Percentiles rank a stretch among this genome's conserved stretches.
Conservation (phyloP, 805 yeast genomes). For the Metschnikowia arizonensis region DNA sequence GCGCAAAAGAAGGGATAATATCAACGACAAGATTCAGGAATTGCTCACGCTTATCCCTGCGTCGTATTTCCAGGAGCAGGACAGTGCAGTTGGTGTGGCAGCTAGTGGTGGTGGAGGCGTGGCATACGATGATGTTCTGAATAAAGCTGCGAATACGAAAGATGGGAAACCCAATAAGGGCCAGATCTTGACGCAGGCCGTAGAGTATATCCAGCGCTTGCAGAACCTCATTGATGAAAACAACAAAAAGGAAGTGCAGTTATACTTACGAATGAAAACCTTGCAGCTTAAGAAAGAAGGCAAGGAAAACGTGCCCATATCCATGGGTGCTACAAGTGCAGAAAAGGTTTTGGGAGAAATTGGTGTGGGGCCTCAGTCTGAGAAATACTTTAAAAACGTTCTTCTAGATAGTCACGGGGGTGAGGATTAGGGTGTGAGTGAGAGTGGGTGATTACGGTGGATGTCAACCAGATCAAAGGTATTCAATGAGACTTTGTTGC, state of each 20-base stretch:
- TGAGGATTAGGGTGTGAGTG: too few relatives aligned
- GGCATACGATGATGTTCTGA: slow-evolving; percentile 8
- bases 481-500: neutral
- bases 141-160: slow-evolving; percentile 51
- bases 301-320: slow-evolving; percentile 37
- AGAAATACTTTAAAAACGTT: slow-evolving; percentile 23
- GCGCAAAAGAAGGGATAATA: slow-evolving; percentile 40
- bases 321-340: slow-evolving; percentile 64
- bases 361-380: slow-evolving; percentile 79
- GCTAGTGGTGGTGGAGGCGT: slow-evolving; percentile 2
- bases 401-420: slow-evolving; percentile 7
- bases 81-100: slow-evolving; percentile 24
- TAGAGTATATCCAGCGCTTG: slow-evolving; percentile 62
- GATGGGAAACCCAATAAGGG: slow-evolving; percentile 87
- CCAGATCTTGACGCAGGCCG: slow-evolving; percentile 70
- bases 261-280: slow-evolving; percentile 55
- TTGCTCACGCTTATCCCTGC: slow-evolving; percentile 35
- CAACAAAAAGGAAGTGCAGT: slow-evolving; percentile 74
- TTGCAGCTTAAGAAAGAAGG: slow-evolving; percentile 45
- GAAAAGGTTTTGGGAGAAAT: slow-evolving; percentile 70
- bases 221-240: slow-evolving; percentile 74
- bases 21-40: slow-evolving; percentile 44
- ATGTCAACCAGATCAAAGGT: neutral
- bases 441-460: neutral
- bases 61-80: slow-evolving; percentile 29